phyloP scores from a whole-genome alignment of 208 protist genomes.

The Leishmania guyanensis region DNA sequence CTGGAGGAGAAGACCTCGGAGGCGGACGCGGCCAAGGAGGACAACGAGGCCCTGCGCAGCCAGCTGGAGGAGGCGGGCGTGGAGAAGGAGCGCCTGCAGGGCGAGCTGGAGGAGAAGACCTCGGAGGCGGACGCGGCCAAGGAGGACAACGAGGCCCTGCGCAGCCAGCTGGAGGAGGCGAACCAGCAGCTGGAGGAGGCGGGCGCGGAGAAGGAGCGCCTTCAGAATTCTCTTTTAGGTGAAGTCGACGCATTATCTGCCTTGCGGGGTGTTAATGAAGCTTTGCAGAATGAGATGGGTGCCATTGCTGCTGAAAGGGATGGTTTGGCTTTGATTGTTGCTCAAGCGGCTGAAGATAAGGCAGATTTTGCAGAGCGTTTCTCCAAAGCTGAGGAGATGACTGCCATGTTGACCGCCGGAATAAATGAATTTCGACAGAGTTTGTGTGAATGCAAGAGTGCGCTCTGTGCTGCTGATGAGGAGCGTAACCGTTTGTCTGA shows the following conservation, averaged over 20 bases:
- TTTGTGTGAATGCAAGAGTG: background rate
- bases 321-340: background rate
- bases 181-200: background rate
- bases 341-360: background rate
- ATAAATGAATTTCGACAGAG: background rate
- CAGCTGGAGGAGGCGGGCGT: too few relatives aligned
- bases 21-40: too few relatives aligned
- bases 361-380: background rate
- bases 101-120: too few relatives aligned
- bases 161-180: constrained; percentile 2
- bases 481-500: background rate
- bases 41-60: too few relatives aligned
- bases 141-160: background rate
- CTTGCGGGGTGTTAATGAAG: background rate
- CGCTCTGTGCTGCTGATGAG: background rate
- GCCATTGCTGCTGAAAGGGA: background rate
- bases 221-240: too few relatives aligned
- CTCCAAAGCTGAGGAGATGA: background rate
- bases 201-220: background rate
- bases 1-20: too few relatives aligned
- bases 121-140: too few relatives aligned
- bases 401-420: background rate
- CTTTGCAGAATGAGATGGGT: background rate
- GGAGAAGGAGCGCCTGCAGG: too few relatives aligned
- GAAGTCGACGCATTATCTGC: background rate